Conservation (phyloP, 2,329 filamentous ascomycete genomes). For the Trichoderma simmonsii region DNA sequence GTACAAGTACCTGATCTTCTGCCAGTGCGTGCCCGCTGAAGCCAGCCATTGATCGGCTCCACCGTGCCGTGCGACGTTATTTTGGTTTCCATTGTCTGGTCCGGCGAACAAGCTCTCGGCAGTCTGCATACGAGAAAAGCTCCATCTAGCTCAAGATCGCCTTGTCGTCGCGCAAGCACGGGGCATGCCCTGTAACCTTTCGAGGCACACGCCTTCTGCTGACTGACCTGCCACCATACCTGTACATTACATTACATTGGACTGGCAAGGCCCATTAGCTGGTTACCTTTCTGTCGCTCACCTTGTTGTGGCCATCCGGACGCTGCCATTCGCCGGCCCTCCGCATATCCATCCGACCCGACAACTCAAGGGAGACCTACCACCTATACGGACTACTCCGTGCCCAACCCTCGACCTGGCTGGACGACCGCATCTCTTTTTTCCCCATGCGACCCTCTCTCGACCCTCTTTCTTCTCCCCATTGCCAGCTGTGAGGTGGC, state of each 20-base stretch:
- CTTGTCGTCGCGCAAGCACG: constrained; percentile 3
- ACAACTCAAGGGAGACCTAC: not conserved
- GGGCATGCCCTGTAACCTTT: constrained; percentile 16
- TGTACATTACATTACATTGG: constrained; percentile 1
- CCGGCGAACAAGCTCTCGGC: not conserved
- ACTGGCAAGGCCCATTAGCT: constrained; percentile 3
- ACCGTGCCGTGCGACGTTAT: constrained; percentile 13
- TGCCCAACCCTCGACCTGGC: not conserved
- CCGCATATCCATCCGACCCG: constrained; percentile 8
- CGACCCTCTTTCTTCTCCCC: constrained; percentile 1
- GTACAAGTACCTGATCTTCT: not conserved
- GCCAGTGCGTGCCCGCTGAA: not conserved
- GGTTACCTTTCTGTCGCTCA: constrained; percentile 13
- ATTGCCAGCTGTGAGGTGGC: constrained; percentile 17
- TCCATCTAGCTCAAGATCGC: constrained; percentile 12
- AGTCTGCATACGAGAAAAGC: not conserved
- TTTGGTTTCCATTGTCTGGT: not conserved
- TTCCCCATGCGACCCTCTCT: constrained; percentile 15
- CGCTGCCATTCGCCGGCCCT: constrained; percentile 15
- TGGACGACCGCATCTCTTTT: not conserved
- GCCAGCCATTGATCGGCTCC: not conserved
- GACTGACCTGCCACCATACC: constrained; percentile 11
- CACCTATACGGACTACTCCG: constrained; percentile 3
- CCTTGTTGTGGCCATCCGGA: constrained; percentile 8
- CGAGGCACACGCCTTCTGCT: constrained; percentile 6